Conservation (phyloP, 768 basidiomycete genomes). For the Lactarius psammicola region DNA sequence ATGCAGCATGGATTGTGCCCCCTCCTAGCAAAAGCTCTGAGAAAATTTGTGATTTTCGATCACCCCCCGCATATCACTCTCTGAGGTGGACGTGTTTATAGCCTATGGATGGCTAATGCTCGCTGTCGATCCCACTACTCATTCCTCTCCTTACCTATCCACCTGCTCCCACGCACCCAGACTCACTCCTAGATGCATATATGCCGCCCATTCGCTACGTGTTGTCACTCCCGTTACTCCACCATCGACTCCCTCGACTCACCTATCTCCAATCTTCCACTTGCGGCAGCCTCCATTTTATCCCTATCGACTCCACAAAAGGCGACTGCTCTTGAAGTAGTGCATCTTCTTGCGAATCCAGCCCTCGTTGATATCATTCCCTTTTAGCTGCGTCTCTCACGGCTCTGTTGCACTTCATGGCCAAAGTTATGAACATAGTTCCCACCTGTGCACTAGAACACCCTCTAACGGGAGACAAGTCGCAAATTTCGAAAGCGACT, state of each 20-base stretch:
- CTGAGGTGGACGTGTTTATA: slow-evolving; percentile 34
- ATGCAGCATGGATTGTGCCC: slow-evolving; percentile 11
- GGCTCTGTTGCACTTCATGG: slow-evolving; percentile 54
- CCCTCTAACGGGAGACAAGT: slow-evolving; percentile 8
- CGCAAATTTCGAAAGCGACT: slow-evolving; percentile 28
- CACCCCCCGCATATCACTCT: not conserved
- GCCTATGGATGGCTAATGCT: slow-evolving; percentile 58
- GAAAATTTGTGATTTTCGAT: slow-evolving; percentile 48
- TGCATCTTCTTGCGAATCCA: no score
- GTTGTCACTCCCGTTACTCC: no score
- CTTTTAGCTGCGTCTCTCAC: slow-evolving; percentile 46
- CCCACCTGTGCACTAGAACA: slow-evolving; percentile 54
- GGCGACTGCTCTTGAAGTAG: no score
- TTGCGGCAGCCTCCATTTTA: no score
- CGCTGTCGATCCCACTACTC: slow-evolving; percentile 51
- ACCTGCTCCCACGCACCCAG: slow-evolving; percentile 17
- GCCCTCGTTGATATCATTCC: no score
- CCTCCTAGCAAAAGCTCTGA: slow-evolving; percentile 42
- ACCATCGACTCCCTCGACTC: no score
- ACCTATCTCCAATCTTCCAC: no score
- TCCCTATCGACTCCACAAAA: no score
- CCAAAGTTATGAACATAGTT: slow-evolving; percentile 50
- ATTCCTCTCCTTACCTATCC: slow-evolving; percentile 66
- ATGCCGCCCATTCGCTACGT: no score
- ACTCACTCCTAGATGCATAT: no score